These are phyloP conservation scores for Stephania cephalantha DNA, from an alignment of 164 flowering plant species.

Conservation along the genomic window DNA sequence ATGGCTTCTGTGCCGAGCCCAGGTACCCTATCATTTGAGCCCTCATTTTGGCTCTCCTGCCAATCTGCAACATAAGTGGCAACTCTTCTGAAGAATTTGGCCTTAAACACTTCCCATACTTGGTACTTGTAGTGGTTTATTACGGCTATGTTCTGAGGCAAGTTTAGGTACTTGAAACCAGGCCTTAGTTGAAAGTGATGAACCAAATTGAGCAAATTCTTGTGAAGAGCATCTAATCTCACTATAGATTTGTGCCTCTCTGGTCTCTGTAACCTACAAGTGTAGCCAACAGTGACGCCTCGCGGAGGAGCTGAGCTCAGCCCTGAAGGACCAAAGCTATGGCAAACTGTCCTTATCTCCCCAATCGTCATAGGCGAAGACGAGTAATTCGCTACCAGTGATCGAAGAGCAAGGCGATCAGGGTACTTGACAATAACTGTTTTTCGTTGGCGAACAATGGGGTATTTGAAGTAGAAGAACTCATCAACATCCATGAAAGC, in stretches of 20 bases:
- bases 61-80: constrained; percentile 92
- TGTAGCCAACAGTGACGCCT: constrained; percentile 80
- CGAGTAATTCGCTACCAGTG: constrained; percentile 42
- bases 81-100: constrained; percentile 77
- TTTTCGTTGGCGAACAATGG: constrained; percentile 12
- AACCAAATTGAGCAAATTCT: constrained; percentile 65
- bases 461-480: constrained; percentile 63
- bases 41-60: constrained; percentile 73
- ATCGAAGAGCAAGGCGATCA: constrained; percentile 35
- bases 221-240: constrained; percentile 50
- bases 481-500: constrained; percentile 90
- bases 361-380: constrained; percentile 33
- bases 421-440: constrained; percentile 18
- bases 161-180: constrained; percentile 42
- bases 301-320: constrained; percentile 40
- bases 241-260: constrained; percentile 86
- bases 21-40: constrained; percentile 86
- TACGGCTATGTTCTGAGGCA: constrained; percentile 44
- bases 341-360: constrained; percentile 80
- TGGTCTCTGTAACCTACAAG: constrained; percentile 71
- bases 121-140: constrained; percentile 91
- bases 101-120: constrained; percentile 78
- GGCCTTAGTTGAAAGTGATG: constrained; percentile 65
- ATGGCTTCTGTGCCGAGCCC: constrained; percentile 90
- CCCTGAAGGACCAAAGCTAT: constrained; percentile 91